Evolutionary conservation across 2,329 filamentous ascomycete genomes (phyloP).

Genomic region (Phoma sp.): DNA sequence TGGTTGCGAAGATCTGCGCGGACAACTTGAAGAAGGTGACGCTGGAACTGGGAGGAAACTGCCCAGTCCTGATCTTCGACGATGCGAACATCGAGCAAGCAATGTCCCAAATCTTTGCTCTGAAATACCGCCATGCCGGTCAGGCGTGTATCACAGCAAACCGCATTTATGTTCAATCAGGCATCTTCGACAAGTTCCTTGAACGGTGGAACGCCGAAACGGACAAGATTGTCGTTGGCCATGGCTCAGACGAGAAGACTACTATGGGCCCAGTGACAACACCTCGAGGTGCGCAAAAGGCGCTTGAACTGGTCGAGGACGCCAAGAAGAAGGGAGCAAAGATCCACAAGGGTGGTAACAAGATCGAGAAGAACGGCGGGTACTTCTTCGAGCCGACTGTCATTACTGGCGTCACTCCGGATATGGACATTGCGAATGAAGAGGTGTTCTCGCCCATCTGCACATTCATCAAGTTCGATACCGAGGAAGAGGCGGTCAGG

Average conservation of each 20-base stretch:
- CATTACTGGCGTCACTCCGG: slow-evolving; percentile 63
- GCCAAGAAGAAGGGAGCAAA: slow-evolving; percentile 68
- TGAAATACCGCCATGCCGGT: slow-evolving; percentile 66
- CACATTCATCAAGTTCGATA: slow-evolving; percentile 69
- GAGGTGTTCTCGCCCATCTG: slow-evolving; percentile 71
- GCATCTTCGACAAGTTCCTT: slow-evolving; percentile 67
- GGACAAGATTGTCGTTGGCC: slow-evolving; percentile 64
- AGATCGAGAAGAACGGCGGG: slow-evolving; percentile 56
- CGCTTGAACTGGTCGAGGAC: slow-evolving; percentile 66
- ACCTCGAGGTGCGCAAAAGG: slow-evolving; percentile 62
- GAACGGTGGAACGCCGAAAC: slow-evolving; percentile 60
- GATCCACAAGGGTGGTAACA: slow-evolving; percentile 66
- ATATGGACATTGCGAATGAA: slow-evolving; percentile 64
- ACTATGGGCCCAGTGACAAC: slow-evolving; percentile 69
- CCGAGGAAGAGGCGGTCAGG: slow-evolving; percentile 67
- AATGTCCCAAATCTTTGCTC: slow-evolving; percentile 52
- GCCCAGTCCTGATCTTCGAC: slow-evolving; percentile 69
- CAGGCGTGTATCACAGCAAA: slow-evolving; percentile 72
- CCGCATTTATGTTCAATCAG: slow-evolving; percentile 68
- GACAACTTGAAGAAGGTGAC: slow-evolving; percentile 69
- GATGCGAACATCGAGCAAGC: slow-evolving; percentile 67
- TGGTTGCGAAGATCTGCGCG: slow-evolving; percentile 65
- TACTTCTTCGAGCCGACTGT: slow-evolving; percentile 76
- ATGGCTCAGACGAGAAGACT: slow-evolving; percentile 63
- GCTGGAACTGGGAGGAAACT: slow-evolving; percentile 69